phyloP scores from a whole-genome alignment of 768 basidiomycete species.

The Podaxis mareebaensis region DNA sequence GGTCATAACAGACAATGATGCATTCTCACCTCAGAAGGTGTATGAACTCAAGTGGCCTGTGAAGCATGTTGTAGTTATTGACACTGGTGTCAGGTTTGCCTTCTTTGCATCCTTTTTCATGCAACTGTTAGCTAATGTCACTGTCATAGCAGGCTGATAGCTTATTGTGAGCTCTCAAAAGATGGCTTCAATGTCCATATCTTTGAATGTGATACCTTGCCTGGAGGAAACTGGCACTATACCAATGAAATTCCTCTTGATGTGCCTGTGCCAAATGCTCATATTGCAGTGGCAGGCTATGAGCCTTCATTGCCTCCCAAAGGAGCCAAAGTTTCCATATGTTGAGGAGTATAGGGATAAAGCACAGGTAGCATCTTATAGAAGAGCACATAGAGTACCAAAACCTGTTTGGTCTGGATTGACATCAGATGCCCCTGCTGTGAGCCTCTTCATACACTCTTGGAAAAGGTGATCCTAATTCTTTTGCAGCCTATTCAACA shows the following conservation, averaged over 20 bases:
- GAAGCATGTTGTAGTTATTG: slow-evolving; percentile 39
- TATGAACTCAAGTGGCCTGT: slow-evolving; percentile 41
- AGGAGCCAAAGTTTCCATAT: slow-evolving; percentile 28
- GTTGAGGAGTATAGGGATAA: slow-evolving; percentile 26
- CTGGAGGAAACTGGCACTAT: slow-evolving; percentile 46
- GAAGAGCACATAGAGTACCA: slow-evolving; percentile 35
- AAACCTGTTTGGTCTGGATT: slow-evolving; percentile 38
- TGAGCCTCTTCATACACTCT: slow-evolving; percentile 19
- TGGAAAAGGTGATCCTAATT: too few relatives aligned
- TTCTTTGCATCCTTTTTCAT: not conserved
- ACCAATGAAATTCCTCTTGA: slow-evolving; percentile 36
- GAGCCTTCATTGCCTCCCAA: slow-evolving; percentile 36
- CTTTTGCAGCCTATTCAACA: slow-evolving; percentile 27
- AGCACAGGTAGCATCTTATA: slow-evolving; percentile 20
- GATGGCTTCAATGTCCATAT: slow-evolving; percentile 37
- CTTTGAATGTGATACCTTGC: slow-evolving; percentile 38
- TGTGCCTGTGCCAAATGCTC: slow-evolving; percentile 36
- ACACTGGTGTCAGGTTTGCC: slow-evolving; percentile 40
- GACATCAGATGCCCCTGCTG: slow-evolving; percentile 35
- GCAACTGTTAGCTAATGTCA: not conserved
- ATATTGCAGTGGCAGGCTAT: slow-evolving; percentile 34
- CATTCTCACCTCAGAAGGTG: not conserved
- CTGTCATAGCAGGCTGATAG: slow-evolving; percentile 33
- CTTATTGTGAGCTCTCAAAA: slow-evolving; percentile 34
- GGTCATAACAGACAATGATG: too few relatives aligned